These are phyloP conservation scores for Taphrina flavorubra DNA, from an alignment of 1,139 yeast genomes.

Conservation along the genomic window DNA sequence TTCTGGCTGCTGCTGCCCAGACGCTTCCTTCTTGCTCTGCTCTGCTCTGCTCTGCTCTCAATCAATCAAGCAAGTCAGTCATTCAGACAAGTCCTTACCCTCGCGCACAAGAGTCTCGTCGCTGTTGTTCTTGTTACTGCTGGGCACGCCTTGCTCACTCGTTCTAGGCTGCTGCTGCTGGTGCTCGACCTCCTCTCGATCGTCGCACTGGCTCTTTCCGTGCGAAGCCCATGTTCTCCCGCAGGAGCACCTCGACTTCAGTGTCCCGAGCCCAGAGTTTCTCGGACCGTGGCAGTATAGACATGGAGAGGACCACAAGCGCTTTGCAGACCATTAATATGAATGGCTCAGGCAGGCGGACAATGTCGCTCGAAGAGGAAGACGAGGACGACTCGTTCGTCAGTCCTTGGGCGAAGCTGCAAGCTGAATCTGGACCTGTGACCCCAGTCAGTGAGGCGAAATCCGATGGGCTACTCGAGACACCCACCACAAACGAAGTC, in stretches of 20 bases:
- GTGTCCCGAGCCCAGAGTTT: constrained; percentile 28
- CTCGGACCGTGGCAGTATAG: constrained; percentile 23
- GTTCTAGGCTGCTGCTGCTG: neutral
- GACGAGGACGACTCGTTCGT: constrained; percentile 9
- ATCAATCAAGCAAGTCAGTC: no score
- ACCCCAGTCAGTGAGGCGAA: constrained; percentile 16
- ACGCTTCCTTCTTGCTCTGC: no score
- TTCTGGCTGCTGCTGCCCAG: no score
- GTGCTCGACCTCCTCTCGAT: neutral
- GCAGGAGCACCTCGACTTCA: constrained; percentile 15
- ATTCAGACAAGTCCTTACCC: no score
- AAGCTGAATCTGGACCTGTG: constrained; percentile 12
- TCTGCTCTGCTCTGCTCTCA: no score
- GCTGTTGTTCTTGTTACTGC: no score
- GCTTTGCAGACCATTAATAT: constrained; percentile 19
- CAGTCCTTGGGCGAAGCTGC: constrained; percentile 17
- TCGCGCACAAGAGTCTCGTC: no score
- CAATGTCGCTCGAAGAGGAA: constrained; percentile 27
- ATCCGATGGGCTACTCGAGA: neutral
- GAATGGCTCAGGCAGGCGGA: constrained; percentile 11
- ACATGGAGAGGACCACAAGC: constrained; percentile 20
- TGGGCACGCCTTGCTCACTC: neutral
- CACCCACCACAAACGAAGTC: constrained; percentile 10
- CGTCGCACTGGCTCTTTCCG: neutral
- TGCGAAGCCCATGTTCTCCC: constrained; percentile 21